Evolutionary conservation across 805 yeast genomes (phyloP).

Genomic region (Suhomyces prunicola): DNA sequence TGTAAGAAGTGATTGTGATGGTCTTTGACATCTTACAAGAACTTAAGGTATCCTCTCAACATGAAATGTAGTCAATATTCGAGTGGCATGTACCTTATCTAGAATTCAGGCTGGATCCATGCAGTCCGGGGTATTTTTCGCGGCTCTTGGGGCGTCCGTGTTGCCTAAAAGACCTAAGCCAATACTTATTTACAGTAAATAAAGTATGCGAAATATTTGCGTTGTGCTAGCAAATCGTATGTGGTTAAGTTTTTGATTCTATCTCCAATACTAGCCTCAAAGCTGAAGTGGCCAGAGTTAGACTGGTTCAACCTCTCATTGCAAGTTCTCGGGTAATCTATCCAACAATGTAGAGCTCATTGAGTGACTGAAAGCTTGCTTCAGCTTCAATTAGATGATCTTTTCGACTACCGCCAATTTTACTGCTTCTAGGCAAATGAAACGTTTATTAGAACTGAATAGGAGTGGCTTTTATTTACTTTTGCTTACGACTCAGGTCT

Average conservation of each 20-base stretch:
- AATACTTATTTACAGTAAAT: neutral
- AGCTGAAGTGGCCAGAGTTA: too few relatives aligned
- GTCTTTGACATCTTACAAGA: neutral
- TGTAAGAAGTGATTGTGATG: neutral
- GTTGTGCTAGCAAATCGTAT: too few relatives aligned
- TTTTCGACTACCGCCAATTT: neutral
- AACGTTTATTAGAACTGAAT: neutral
- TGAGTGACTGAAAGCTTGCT: too few relatives aligned
- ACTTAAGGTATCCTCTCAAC: neutral
- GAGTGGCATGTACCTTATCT: neutral
- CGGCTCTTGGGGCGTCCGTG: too few relatives aligned
- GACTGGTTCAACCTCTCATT: too few relatives aligned
- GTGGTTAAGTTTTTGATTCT: too few relatives aligned
- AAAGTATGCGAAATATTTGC: too few relatives aligned
- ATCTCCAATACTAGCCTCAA: too few relatives aligned
- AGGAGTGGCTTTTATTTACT: neutral
- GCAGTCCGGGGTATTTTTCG: too few relatives aligned
- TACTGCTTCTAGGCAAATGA: neutral
- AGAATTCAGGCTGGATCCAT: neutral
- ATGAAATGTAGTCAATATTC: neutral
- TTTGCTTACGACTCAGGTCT: slow-evolving; percentile 58
- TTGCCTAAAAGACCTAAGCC: neutral
- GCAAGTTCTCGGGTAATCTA: neutral
- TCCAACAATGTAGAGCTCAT: too few relatives aligned
- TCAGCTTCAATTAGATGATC: too few relatives aligned